Evolutionary conservation across 768 basidiomycete species (phyloP), one percentile per base, ranked within the genome.

Genomic region (Asterophora parasitica): DNA sequence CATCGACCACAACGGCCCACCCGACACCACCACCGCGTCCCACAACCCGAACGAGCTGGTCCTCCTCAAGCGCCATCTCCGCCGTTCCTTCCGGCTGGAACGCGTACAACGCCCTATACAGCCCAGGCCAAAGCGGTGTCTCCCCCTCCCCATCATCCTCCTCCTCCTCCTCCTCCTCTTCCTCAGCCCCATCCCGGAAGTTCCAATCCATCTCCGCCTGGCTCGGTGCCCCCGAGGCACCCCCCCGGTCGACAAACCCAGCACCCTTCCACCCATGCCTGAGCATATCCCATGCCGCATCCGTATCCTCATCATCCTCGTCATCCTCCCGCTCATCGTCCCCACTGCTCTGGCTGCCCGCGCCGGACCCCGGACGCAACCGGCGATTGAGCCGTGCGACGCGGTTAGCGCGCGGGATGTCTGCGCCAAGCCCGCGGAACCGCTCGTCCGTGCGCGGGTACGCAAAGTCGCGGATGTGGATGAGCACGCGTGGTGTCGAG

Each of bases 21-120:
- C 88, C 88, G 2, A 84, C 82, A 0, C 86, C 86, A 0, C 88
- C 87, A 4, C 88, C 86, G 40, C 86, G 59, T 8, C 87, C 87
- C 3, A 89, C 64, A 20, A 90, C 86, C 2, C 72, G 70, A 11
- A 92, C 82, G 39, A 86, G 54, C 66, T 92, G 86, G 38, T 83
- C 90, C 64, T 89, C 86, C 53, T 74, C 78, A 46, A 92, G 65
- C 36, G 71, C 72, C 87, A 92, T 89, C 78, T 93, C 91, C 28
- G 87, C 85, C 13, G 79, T 80, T 1, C 88, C 84, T 57, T 91
- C 87, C 0, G 87, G 85, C 50, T 83, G 81, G 53, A 93, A 92
- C 4, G 81, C 73, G 53, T 85, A 92, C 62, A 89, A 10, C 7
- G 90, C 88, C 12, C 83, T 79, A 58, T 92, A 92, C 1, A 85